Evolutionary conservation across 2,329 filamentous ascomycete species (phyloP).

Genomic region (Ceratocystis colombiana): DNA sequence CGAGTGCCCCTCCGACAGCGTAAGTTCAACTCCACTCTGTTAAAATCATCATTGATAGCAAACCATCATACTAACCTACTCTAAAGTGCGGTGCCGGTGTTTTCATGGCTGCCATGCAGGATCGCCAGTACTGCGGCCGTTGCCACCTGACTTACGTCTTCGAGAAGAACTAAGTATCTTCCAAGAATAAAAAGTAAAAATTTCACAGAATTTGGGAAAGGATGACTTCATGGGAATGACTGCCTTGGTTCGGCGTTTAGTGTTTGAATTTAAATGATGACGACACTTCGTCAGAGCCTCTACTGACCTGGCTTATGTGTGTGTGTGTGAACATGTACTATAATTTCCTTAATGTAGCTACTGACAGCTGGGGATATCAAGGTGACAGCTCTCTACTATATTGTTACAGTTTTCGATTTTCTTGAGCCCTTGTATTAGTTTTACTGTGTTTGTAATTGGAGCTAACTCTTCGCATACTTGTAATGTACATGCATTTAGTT

Average conservation of each 20-base stretch:
- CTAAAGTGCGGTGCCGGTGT: constrained; percentile 92
- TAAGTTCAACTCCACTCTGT: constrained; percentile 40
- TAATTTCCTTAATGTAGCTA: background rate
- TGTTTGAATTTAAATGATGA: constrained; percentile 25
- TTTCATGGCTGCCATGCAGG: constrained; percentile 99
- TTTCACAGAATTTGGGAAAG: constrained; percentile 25
- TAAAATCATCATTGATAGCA: constrained; percentile 31
- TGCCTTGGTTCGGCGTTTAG: constrained; percentile 26
- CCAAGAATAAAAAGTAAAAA: constrained; percentile 26
- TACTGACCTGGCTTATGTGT: constrained; percentile 2
- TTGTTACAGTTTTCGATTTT: too few relatives aligned
- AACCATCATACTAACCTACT: constrained; percentile 1
- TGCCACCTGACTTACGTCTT: constrained; percentile 67
- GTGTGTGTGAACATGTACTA: constrained; percentile 14
- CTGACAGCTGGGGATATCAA: background rate
- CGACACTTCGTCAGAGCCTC: constrained; percentile 22
- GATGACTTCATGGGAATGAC: constrained; percentile 27
- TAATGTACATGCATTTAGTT: background rate
- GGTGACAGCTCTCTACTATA: background rate
- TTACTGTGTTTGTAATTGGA: background rate
- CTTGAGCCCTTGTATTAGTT: background rate
- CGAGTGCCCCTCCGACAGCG: constrained; percentile 88
- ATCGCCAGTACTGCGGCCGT: constrained; percentile 90
- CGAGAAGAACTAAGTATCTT: constrained; percentile 49
- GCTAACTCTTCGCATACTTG: background rate